These are phyloP conservation scores for Haberlea rhodopensis DNA, from an alignment of 257 asterid genomes.

Conservation along the genomic window DNA sequence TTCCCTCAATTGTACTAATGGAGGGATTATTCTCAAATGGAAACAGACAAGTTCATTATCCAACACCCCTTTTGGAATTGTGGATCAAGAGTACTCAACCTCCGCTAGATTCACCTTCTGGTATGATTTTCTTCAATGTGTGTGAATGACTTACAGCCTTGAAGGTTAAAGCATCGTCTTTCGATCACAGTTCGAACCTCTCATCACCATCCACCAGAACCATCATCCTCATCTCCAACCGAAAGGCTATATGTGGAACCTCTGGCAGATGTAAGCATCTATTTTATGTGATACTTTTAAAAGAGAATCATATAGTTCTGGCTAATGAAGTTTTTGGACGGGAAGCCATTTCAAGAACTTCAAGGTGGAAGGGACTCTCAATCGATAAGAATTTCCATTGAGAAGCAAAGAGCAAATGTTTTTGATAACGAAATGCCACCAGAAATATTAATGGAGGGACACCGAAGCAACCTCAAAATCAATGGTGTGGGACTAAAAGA, in stretches of 20 bases:
- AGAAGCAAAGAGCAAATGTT: constrained; percentile 51
- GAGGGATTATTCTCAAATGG: constrained; percentile 45
- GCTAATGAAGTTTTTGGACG: constrained; percentile 37
- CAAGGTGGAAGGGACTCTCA: constrained; percentile 44
- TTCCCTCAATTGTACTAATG: constrained; percentile 66
- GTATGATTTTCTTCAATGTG: constrained; percentile 40
- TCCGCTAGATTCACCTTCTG: constrained; percentile 76
- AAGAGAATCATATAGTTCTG: not conserved
- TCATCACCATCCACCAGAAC: constrained; percentile 53
- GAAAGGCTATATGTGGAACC: constrained; percentile 45
- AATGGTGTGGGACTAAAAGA: constrained; percentile 29
- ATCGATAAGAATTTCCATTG: constrained; percentile 43
- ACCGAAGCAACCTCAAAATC: constrained; percentile 38
- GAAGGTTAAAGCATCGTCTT: constrained; percentile 1
- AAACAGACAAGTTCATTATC: constrained; percentile 51
- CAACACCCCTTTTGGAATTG: constrained; percentile 57
- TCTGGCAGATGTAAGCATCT: constrained; percentile 48
- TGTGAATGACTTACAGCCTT: constrained; percentile 3
- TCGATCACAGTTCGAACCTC: constrained; percentile 51
- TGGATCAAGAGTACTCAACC: constrained; percentile 63
- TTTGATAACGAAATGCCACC: constrained; percentile 35
- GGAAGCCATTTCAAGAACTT: constrained; percentile 61
- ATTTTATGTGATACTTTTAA: not conserved
- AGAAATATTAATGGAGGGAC: constrained; percentile 46
- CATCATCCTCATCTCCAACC: constrained; percentile 64